Conservation (phyloP, 495 filamentous ascomycete genomes). For the Saxophila tyrrhenica region DNA sequence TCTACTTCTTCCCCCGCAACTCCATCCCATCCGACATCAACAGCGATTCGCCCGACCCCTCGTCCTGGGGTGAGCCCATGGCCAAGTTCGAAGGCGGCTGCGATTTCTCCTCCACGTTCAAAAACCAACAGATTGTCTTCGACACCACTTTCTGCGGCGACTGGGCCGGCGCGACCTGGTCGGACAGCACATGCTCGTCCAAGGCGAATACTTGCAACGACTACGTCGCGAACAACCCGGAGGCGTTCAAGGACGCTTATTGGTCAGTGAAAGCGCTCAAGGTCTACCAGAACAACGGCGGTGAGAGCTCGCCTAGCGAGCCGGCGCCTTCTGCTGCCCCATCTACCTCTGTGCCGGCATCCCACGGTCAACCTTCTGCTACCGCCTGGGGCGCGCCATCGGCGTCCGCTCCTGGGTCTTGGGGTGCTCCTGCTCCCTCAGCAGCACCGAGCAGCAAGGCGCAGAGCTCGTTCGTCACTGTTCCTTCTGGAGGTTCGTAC, state of each 20-base stretch:
- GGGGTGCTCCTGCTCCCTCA: background rate
- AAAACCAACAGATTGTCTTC: conserved; percentile 41
- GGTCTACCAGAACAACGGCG: conserved; percentile 16
- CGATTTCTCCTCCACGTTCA: conserved; percentile 21
- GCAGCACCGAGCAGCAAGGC: background rate
- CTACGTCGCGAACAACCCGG: conserved; percentile 26
- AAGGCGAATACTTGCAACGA: conserved; percentile 14
- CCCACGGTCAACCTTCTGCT: background rate
- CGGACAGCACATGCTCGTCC: conserved; percentile 10
- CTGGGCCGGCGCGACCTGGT: conserved; percentile 63
- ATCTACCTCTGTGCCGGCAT: background rate
- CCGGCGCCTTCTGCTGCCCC: background rate
- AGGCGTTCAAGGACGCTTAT: conserved; percentile 24
- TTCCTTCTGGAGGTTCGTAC: background rate
- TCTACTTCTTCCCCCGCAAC: conserved; percentile 67
- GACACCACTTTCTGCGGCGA: conserved; percentile 78
- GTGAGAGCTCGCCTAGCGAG: background rate
- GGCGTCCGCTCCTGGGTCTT: background rate
- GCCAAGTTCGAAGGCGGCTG: conserved; percentile 44
- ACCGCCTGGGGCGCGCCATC: background rate
- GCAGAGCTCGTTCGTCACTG: background rate
- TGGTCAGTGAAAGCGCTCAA: conserved; percentile 28
- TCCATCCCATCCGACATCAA: conserved; percentile 47
- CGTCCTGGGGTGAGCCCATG: conserved; percentile 53
- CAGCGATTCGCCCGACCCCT: conserved; percentile 45